These are phyloP conservation scores for Colletotrichum acutatum DNA, from an alignment of 2,329 filamentous ascomycete species.

Conservation along the genomic window DNA sequence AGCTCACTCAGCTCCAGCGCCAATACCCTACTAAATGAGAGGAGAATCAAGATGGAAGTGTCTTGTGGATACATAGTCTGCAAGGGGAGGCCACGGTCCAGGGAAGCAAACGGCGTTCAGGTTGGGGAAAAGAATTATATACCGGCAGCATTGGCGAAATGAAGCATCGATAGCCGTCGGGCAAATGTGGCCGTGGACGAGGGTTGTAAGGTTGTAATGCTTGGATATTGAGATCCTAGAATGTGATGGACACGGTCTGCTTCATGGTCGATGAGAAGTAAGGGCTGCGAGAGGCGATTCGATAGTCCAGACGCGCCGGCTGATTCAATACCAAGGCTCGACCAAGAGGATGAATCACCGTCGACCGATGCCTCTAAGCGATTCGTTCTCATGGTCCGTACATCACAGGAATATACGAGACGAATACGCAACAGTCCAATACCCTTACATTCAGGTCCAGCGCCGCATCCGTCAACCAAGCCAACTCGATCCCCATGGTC, in stretches of 20 bases:
- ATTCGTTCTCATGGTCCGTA: no score
- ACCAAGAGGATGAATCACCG: no score
- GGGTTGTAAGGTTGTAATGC: neutral
- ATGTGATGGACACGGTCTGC: neutral
- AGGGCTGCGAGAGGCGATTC: neutral
- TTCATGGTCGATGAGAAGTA: neutral
- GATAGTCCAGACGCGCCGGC: neutral
- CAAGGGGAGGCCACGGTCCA: neutral
- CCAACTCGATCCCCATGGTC: no score
- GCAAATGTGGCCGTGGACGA: neutral
- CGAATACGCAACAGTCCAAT: no score
- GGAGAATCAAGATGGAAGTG: constrained; percentile 37
- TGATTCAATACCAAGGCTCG: neutral
- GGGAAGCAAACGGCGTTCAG: constrained; percentile 29
- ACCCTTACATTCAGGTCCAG: no score
- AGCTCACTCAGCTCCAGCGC: constrained; percentile 40
- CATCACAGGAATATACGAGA: no score
- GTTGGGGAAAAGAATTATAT: constrained; percentile 26
- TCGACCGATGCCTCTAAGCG: neutral
- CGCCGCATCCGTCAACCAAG: no score
- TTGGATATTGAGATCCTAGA: neutral
- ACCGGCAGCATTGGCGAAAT: constrained; percentile 8
- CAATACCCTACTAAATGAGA: constrained; percentile 40
- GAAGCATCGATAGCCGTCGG: neutral
- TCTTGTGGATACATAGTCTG: neutral